Percentiles rank a stretch among this genome's conserved stretches.
phyloP scores from a whole-genome alignment of 495 filamentous ascomycete species.

The Daldinia loculata region DNA sequence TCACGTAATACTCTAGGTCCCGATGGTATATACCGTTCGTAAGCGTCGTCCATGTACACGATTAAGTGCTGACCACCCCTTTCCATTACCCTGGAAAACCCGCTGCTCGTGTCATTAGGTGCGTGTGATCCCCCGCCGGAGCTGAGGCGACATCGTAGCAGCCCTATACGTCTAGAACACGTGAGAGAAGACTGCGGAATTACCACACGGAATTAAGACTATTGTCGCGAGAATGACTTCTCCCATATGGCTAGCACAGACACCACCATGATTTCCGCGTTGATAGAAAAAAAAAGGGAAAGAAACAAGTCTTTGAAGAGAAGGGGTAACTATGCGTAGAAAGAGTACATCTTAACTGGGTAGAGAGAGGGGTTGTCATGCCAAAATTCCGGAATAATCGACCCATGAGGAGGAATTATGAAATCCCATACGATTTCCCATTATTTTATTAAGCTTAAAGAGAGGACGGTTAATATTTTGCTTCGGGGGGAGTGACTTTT shows the following conservation, averaged over 20 bases:
- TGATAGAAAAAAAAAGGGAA: neutral
- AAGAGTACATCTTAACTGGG: neutral
- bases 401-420: neutral
- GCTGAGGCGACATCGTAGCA: neutral
- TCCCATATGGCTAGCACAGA: neutral
- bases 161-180: neutral
- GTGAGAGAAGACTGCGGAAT: neutral
- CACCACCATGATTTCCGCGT: neutral
- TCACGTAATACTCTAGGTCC: neutral
- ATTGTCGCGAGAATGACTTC: neutral
- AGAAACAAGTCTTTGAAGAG: neutral
- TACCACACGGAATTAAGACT: neutral
- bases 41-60: slow-evolving; percentile 8
- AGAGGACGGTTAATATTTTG: neutral
- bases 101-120: neutral
- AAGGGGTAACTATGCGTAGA: neutral
- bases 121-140: neutral
- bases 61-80: slow-evolving; percentile 32
- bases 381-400: neutral
- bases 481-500: slow-evolving; percentile 26
- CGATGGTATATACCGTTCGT: neutral
- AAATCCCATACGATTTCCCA: neutral
- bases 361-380: neutral
- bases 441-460: neutral
- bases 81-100: neutral